Percentiles rank a stretch among this genome's conserved stretches.
Conservation (phyloP, 176 grass and related monocot species). For the Cenchrus fungigraminus region DNA sequence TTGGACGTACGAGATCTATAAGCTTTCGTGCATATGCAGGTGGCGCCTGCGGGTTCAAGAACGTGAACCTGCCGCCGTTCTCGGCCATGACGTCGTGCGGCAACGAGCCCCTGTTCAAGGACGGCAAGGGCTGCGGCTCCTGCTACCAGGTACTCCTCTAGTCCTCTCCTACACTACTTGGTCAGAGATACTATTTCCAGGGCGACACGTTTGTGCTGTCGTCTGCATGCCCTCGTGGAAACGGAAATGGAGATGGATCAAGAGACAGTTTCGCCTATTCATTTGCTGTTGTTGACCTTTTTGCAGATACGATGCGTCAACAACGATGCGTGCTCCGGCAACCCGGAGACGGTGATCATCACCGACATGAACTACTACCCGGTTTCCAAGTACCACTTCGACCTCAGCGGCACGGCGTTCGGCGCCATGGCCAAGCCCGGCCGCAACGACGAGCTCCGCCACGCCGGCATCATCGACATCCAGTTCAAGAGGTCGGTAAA, state of each 20-base stretch:
- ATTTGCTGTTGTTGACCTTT: neutral
- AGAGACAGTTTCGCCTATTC: neutral
- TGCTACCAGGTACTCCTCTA: conserved; percentile 51
- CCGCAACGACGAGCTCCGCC: conserved; percentile 52
- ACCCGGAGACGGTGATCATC: conserved; percentile 62
- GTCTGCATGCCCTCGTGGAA: neutral
- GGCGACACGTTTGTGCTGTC: neutral
- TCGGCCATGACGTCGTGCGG: conserved; percentile 66
- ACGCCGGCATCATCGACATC: conserved; percentile 64
- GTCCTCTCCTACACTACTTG: too few relatives aligned
- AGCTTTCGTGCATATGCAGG: conserved; percentile 30
- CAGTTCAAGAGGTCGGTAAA: conserved; percentile 58
- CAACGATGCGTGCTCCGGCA: conserved; percentile 61
- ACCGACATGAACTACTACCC: conserved; percentile 77
- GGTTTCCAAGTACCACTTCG: conserved; percentile 56
- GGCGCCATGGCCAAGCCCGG: conserved; percentile 65
- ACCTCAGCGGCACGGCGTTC: conserved; percentile 73
- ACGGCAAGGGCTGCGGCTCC: conserved; percentile 71
- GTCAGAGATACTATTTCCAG: neutral
- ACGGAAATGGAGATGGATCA: neutral
- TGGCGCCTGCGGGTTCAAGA: conserved; percentile 70
- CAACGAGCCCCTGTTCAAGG: conserved; percentile 60
- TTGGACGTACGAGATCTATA: neutral
- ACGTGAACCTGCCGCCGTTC: conserved; percentile 54
- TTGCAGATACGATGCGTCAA: conserved; percentile 56